These are phyloP conservation scores for Aspergillus viridinutans DNA, from an alignment of 2,329 filamentous ascomycete species.

Conservation along the genomic window DNA sequence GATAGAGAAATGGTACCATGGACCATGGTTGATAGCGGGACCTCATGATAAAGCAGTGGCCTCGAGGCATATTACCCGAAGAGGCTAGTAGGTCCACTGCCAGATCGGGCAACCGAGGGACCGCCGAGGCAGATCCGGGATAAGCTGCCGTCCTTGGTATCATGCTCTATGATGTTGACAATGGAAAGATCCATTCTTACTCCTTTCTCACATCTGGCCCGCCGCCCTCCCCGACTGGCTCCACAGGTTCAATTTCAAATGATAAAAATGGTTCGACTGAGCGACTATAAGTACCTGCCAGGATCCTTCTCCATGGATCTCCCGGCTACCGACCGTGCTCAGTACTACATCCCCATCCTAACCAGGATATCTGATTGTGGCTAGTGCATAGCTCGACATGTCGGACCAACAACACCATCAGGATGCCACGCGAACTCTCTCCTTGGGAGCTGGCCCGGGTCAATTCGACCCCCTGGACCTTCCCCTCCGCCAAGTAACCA, in stretches of 20 bases:
- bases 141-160: neutral
- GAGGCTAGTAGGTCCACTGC: slow-evolving; percentile 9
- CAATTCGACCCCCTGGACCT: slow-evolving; percentile 52
- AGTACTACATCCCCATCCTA: neutral
- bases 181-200: neutral
- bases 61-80: slow-evolving; percentile 20
- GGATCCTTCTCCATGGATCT: neutral
- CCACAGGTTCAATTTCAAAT: neutral
- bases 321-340: neutral
- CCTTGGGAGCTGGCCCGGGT: slow-evolving; percentile 16
- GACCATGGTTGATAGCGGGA: neutral
- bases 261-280: neutral
- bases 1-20: too few relatives aligned
- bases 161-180: neutral
- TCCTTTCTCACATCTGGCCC: neutral
- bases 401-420: slow-evolving; percentile 3
- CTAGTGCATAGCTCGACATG: neutral
- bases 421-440: slow-evolving; percentile 23
- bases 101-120: slow-evolving; percentile 15
- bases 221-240: neutral
- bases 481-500: slow-evolving; percentile 61
- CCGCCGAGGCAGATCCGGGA: slow-evolving; percentile 2
- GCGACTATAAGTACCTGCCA: slow-evolving; percentile 1
- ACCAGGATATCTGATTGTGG: neutral
- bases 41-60: neutral